Percentiles rank a stretch among this genome's conserved stretches.
These are phyloP conservation scores for Ogataea ganodermae DNA, from an alignment of 805 yeast species.

Conservation along the genomic window DNA sequence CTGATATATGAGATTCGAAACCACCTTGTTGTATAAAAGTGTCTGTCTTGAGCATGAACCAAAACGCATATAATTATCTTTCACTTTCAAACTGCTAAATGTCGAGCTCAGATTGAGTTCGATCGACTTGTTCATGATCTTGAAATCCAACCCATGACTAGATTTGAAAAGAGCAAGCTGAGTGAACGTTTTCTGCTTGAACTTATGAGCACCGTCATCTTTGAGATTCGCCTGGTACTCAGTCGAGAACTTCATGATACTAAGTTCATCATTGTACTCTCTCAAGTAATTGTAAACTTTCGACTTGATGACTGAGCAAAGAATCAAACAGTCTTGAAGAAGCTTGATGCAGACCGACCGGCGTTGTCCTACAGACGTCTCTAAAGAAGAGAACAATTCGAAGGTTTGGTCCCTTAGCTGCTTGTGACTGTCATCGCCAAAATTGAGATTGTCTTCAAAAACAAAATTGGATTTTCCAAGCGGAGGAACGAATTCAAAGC, in stretches of 20 bases:
- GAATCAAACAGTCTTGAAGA: conserved; percentile 34
- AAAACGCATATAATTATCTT: conserved; percentile 22
- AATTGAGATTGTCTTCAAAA: conserved; percentile 26
- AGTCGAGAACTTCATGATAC: conserved; percentile 22
- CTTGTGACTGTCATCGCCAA: conserved; percentile 14
- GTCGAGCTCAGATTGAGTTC: conserved; percentile 26
- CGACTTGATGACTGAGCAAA: conserved; percentile 39
- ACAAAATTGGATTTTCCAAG: conserved; percentile 30
- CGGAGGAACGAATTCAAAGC: conserved; percentile 33
- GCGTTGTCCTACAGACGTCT: conserved; percentile 13
- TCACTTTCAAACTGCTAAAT: conserved; percentile 23
- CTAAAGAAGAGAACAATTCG: conserved; percentile 16
- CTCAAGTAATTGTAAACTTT: conserved; percentile 25
- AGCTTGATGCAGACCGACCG: conserved; percentile 14
- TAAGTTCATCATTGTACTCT: conserved; percentile 22
- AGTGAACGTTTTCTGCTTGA: conserved; percentile 26
- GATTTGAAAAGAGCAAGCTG: conserved; percentile 31
- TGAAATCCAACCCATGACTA: conserved; percentile 29
- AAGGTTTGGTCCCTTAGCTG: conserved; percentile 12
- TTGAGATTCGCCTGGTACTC: conserved; percentile 15
- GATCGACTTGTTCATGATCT: conserved; percentile 28
- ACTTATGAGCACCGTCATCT: conserved; percentile 22
- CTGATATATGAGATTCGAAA: conserved; percentile 16
- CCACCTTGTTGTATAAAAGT: conserved; percentile 7
- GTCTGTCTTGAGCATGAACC: conserved; percentile 13